A percentile compares a stretch with the other conserved stretches of the same genome.
Conservation (phyloP, 768 basidiomycete genomes). For the Hebeloma cylindrosporum region DNA sequence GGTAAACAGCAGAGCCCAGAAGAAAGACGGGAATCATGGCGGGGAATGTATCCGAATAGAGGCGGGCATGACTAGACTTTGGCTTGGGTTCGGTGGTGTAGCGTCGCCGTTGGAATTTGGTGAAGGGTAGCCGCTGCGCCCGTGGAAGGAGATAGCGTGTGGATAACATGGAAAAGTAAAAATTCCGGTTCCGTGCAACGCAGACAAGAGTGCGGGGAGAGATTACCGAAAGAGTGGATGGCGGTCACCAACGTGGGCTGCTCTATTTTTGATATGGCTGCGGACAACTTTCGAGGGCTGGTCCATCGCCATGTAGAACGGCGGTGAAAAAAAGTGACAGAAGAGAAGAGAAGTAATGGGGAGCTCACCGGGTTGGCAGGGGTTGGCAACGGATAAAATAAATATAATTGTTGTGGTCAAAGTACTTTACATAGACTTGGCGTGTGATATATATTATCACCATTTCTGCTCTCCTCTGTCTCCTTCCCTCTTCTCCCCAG, state of each 20-base stretch:
- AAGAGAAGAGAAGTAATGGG: no score
- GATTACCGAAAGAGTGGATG: no score
- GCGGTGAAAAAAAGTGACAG: no score
- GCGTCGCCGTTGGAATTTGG: constrained; percentile 7
- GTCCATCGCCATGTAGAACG: no score
- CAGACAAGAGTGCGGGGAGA: no score
- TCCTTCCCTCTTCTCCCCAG: constrained; percentile 26
- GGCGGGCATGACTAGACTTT: constrained; percentile 56
- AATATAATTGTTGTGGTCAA: not conserved
- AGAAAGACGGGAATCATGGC: constrained; percentile 78
- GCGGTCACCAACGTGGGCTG: no score
- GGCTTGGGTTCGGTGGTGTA: constrained; percentile 17
- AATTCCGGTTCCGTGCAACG: no score
- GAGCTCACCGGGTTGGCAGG: no score
- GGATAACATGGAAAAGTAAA: constrained; percentile 12
- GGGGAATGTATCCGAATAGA: constrained; percentile 71
- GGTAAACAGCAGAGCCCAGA: constrained; percentile 76
- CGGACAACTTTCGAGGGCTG: no score
- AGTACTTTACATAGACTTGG: constrained; percentile 1
- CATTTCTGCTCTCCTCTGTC: constrained; percentile 6
- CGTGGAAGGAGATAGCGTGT: constrained; percentile 18
- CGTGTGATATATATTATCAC: constrained; percentile 10
- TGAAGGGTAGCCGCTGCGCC: constrained; percentile 11
- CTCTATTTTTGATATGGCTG: no score
- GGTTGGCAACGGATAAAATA: no score